Evolutionary conservation across 345 rosid species (phyloP), one percentile per base, ranked within the genome.

Genomic region (Toxicodendron radicans): DNA sequence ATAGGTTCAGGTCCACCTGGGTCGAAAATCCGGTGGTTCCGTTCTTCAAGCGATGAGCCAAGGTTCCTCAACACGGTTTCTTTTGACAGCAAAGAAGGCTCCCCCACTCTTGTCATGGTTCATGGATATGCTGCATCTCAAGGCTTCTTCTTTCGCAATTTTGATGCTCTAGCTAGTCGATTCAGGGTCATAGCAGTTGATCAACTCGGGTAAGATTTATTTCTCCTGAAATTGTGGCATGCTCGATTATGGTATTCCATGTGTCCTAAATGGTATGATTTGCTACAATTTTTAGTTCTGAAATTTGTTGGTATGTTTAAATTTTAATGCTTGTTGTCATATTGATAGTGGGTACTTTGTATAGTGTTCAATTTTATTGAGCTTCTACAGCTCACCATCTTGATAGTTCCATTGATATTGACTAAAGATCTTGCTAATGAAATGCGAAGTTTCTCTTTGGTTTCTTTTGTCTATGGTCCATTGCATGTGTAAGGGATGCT

Each of bases 81-180:
- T 1, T 96, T 96, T 71, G 94, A 93, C 63, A 87, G 93, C 74
- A 92, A 84, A 74, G 95, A 89, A 57, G 90, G 77, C 46, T 64
- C 95, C 60, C 99, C 99, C 0, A 89, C 97, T 0, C 97, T 96
- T 11, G 97, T 96, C 0, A 93, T 96, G 99, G 87, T 96, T 70
- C 99, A 96, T 79, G 99, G 99, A 5, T 96, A 96, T 73, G 99
- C 51, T 75, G 97, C 97, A 74, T 96, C 99, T 68, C 97, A 90
- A 75, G 99, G 99, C 24, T 93, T 96, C 75, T 96, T 96, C 85
- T 96, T 93, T 54, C 86, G 92, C 68, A 96, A 96, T 68, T 96
- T 92, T 8, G 97, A 96, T 83, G 90, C 90, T 23, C 98, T 96
- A 21, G 91, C 97, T 43, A 81, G 77, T 60, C 91, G 86, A 23